Percentiles rank a stretch among this genome's conserved stretches.
Evolutionary conservation across 1,284 basidiomycete genomes (phyloP).

Genomic region (Boletus sp.): DNA sequence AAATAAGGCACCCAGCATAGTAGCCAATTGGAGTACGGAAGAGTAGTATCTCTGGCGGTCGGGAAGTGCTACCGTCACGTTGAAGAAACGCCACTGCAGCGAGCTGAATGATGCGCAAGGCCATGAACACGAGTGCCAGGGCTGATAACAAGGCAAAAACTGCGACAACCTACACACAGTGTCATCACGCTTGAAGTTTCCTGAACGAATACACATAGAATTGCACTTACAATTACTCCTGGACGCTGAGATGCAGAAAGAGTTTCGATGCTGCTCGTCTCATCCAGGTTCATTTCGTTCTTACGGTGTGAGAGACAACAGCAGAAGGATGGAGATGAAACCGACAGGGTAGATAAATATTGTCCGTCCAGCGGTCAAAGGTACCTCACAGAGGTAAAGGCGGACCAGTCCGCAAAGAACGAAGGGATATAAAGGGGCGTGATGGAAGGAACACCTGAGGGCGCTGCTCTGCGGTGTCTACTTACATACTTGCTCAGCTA

Average conservation of each 20-base stretch:
- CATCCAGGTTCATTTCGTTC: conserved; percentile 4
- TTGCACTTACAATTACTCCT: conserved; percentile 21
- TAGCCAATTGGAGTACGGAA: conserved; percentile 67
- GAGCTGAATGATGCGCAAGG: conserved; percentile 21
- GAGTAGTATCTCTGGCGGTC: conserved; percentile 50
- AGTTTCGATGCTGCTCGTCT: conserved; percentile 7
- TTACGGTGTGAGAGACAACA: not conserved
- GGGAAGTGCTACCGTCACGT: conserved; percentile 14
- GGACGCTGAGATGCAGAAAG: conserved; percentile 13
- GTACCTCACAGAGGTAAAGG: conserved; percentile 36
- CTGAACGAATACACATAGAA: not conserved
- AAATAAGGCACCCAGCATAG: conserved; percentile 58
- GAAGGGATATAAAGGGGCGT: conserved; percentile 20
- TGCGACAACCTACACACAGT: conserved; percentile 15
- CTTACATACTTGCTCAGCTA: not conserved
- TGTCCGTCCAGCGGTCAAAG: conserved; percentile 32
- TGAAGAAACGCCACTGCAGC: conserved; percentile 25
- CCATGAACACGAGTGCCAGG: conserved; percentile 21
- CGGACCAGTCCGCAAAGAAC: conserved; percentile 43
- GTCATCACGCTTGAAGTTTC: not conserved
- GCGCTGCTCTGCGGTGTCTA: not conserved
- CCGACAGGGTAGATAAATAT: conserved; percentile 13
- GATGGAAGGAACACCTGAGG: conserved; percentile 5
- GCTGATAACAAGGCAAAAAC: conserved; percentile 24
- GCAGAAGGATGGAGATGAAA: conserved; percentile 9